Evolutionary conservation across 371 early-diverging fungal genomes (phyloP), one percentile per base, ranked within the genome.

Genomic region (Globomyces sp.): DNA sequence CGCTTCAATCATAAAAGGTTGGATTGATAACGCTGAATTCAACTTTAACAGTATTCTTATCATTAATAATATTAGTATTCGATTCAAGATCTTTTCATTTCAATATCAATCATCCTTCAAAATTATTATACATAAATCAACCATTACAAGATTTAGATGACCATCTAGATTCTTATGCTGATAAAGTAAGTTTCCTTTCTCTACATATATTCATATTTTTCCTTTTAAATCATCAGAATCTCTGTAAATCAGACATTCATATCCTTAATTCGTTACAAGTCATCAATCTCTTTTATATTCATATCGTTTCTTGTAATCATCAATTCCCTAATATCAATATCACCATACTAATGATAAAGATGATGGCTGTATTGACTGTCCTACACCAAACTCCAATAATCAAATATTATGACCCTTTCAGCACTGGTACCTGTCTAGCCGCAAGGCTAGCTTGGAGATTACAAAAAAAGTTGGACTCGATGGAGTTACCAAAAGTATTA

Each of bases 371-470:
- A 11, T 42, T 76, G n/a, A 52, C 49, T 55, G 63, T 90, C 3
- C 78, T 96, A 49, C 91, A 89, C 46, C 92, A 93, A 65, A 85
- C 79, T 62, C 96, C 96, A 2, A 77, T 87, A 43, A 90, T 98
- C 61, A 80, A 94, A 57, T 95, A 91, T 68, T 89, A 88, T 74
- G 87, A 90, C 51, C 76, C 77, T 45, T 82, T 82, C n/a, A 83
- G 88, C 45, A 85, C 60, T 77, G 78, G 57, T 72, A 77, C 68
- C 63, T 81, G 79, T 53, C 79, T 74, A 76, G 58, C 82, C 65
- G 73, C 77, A 71, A 73, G 70, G 47, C 66, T 89, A 1, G 90
- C 90, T 3, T 71, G 77, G 52, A 61, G 74, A 34, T 70, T 89
- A 9, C 80, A 85, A 55, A 53, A 71, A 3, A 82, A 87, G 59